phyloP scores from a whole-genome alignment of 352 stramenopile genomes.

The Pythium aquatile region DNA sequence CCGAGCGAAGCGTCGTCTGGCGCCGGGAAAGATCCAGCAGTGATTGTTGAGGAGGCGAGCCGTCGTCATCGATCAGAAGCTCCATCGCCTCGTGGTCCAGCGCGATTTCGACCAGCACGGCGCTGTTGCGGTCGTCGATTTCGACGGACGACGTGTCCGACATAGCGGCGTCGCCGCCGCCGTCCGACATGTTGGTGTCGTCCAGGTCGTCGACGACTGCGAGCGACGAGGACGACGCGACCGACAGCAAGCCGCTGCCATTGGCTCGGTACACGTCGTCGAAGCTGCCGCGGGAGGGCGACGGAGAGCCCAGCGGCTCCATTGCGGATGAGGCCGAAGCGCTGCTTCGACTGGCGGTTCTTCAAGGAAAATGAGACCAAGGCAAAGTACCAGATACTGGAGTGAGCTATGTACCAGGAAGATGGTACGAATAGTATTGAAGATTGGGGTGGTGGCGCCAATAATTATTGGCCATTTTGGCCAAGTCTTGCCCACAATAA shows the following conservation, averaged over 20 bases:
- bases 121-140: slow-evolving; percentile 20
- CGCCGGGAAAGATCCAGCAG: background rate
- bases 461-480: background rate
- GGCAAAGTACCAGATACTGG: slow-evolving; percentile 1
- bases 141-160: slow-evolving; percentile 31
- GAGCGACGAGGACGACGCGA: slow-evolving; percentile 12
- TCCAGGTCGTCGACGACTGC: slow-evolving; percentile 10
- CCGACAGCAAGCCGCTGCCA: slow-evolving; percentile 19
- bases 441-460: background rate
- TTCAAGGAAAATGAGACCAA: slow-evolving; percentile 1
- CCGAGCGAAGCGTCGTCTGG: slow-evolving; percentile 5
- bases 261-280: slow-evolving; percentile 25
- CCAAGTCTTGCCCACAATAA: background rate
- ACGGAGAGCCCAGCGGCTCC: slow-evolving; percentile 8
- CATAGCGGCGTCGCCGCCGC: slow-evolving; percentile 24
- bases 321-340: background rate
- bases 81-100: slow-evolving; percentile 20
- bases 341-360: background rate
- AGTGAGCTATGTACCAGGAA: background rate
- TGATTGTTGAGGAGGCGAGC: background rate
- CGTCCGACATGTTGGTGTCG: slow-evolving; percentile 24
- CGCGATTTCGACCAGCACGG: slow-evolving; percentile 4
- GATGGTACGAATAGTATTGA: background rate
- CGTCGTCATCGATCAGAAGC: slow-evolving; percentile 9
- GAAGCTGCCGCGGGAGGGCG: slow-evolving; percentile 18